These are phyloP conservation scores for Lepidium campestre DNA, from an alignment of 441 rosid species.

Conservation along the genomic window DNA sequence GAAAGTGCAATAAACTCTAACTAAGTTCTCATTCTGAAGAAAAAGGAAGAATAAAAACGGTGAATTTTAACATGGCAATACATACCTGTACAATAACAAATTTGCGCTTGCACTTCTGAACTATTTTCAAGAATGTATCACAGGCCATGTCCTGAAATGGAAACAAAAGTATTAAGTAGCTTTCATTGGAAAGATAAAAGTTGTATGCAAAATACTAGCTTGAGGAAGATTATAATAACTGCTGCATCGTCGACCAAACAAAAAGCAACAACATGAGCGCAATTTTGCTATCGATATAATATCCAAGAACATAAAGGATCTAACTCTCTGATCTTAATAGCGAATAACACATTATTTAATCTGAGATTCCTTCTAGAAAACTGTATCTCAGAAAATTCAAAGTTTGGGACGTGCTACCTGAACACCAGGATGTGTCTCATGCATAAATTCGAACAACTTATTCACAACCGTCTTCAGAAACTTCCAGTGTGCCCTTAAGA, in stretches of 20 bases:
- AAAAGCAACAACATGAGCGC: not conserved
- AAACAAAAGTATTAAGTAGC: not conserved
- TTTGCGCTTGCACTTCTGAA: constrained; percentile 98
- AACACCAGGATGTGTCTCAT: constrained; percentile 99
- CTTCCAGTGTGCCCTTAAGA: constrained; percentile 99
- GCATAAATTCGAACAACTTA: constrained; percentile 99
- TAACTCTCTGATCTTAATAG: not conserved
- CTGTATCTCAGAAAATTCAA: not conserved
- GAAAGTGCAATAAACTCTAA: constrained; percentile 23
- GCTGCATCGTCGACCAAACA: not conserved
- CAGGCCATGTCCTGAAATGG: constrained; percentile 97
- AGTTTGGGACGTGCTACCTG: constrained; percentile 51
- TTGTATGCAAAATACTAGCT: not conserved
- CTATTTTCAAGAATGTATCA: constrained; percentile 98
- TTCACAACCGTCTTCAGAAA: constrained; percentile 98
- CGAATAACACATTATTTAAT: not conserved
- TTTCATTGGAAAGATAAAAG: not conserved
- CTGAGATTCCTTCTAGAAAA: not conserved
- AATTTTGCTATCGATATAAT: not conserved
- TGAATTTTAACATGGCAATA: not conserved
- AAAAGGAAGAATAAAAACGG: not conserved
- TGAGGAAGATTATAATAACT: not conserved
- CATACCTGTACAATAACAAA: constrained; percentile 94
- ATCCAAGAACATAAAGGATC: not conserved
- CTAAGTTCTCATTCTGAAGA: constrained; percentile 1